Evolutionary conservation across 2,329 filamentous ascomycete genomes (phyloP).

Genomic region (Fusarium brevicatenulatum): DNA sequence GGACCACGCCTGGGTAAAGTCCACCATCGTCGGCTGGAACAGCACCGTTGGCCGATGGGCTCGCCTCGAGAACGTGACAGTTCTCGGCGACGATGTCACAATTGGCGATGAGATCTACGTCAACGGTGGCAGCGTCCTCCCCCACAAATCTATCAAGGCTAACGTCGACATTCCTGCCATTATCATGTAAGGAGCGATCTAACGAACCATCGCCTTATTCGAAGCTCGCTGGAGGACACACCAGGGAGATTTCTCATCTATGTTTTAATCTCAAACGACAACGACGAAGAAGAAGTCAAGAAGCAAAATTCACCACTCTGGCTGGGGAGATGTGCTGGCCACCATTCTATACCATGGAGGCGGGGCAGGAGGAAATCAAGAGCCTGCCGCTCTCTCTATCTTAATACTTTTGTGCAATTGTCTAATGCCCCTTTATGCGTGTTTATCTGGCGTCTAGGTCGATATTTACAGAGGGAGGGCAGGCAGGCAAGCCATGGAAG

Average conservation of each 20-base stretch:
- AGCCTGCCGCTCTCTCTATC: conserved; percentile 40
- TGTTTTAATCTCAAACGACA: conserved; percentile 34
- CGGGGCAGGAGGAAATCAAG: conserved; percentile 22
- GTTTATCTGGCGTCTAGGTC: conserved; percentile 45
- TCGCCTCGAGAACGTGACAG: conserved; percentile 96
- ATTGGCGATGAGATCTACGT: conserved; percentile 99
- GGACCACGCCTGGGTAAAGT: conserved; percentile 99
- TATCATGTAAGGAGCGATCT: conserved; percentile 67
- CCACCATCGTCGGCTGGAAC: conserved; percentile 98
- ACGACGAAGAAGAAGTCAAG: conserved; percentile 34
- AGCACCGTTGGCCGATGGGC: conserved; percentile 96
- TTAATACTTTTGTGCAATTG: conserved; percentile 43
- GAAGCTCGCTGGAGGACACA: conserved; percentile 37
- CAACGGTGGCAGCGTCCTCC: conserved; percentile 93
- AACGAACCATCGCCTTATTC: conserved; percentile 1
- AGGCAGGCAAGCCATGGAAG: conserved; percentile 37
- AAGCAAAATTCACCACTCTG: conserved; percentile 44
- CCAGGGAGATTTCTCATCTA: conserved; percentile 23
- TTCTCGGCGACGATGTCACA: conserved; percentile 95
- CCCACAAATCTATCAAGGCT: conserved; percentile 98
- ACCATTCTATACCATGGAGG: conserved; percentile 39
- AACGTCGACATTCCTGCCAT: conserved; percentile 87
- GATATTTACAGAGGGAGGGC: conserved; percentile 42
- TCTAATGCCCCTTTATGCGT: conserved; percentile 45
- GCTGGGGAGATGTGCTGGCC: conserved; percentile 40